A percentile compares a stretch with the other conserved stretches of the same genome.
Evolutionary conservation across 345 rosid species (phyloP).

Genomic region (Balakata baccata): DNA sequence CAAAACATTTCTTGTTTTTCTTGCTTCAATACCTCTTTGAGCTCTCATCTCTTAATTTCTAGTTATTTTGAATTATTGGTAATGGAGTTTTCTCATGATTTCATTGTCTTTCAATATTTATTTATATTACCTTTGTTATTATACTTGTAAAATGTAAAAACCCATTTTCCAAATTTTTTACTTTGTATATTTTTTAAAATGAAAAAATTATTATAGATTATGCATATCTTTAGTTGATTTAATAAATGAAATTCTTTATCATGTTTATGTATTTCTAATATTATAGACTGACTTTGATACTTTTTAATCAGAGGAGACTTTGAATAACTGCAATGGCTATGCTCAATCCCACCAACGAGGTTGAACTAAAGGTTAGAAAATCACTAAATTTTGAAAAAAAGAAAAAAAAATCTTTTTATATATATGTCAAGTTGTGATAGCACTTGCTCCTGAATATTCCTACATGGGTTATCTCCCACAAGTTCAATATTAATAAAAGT

Average conservation of each 20-base stretch:
- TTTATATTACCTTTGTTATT: neutral
- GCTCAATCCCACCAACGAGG: constrained; percentile 25
- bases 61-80: neutral
- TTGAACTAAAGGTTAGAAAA: constrained; percentile 38
- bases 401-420: no score
- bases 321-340: constrained; percentile 43
- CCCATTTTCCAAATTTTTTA: no score
- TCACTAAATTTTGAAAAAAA: neutral
- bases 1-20: neutral
- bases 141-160: neutral
- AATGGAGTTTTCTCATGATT: neutral
- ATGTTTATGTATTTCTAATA: constrained; percentile 1
- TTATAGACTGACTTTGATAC: neutral
- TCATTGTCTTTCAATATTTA: neutral
- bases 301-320: constrained; percentile 27
- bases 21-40: constrained; percentile 1
- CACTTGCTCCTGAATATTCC: no score
- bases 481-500: no score
- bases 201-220: no score
- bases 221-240: no score
- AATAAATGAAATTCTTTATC: no score
- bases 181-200: no score
- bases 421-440: no score
- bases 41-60: neutral
- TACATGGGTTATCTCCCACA: no score